Evolutionary conservation across 78 protist genomes (phyloP).

Genomic region (Dictyostelium purpureum): DNA sequence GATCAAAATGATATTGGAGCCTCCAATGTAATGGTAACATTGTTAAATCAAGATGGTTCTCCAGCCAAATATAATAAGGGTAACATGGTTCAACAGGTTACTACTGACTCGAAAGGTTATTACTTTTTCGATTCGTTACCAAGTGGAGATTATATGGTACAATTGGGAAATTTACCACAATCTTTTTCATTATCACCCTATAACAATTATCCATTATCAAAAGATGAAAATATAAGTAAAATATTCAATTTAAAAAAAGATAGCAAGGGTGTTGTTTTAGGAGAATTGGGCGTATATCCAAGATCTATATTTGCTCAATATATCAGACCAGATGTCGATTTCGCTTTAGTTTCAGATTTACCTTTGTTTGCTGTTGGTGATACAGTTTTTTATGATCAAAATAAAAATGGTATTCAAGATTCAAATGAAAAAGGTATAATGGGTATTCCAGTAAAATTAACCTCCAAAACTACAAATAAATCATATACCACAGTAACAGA

Average conservation of each 20-base stretch:
- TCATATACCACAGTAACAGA: not conserved
- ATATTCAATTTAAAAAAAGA: not conserved
- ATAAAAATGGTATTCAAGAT: not conserved
- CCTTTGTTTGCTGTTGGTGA: conserved; percentile 1
- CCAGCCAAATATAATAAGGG: not conserved
- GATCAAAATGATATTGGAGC: conserved; percentile 2
- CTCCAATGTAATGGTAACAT: not conserved
- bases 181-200: not conserved
- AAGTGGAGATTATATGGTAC: not conserved
- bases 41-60: not conserved
- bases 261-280: not conserved
- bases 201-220: not conserved
- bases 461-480: not conserved
- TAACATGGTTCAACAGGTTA: not conserved
- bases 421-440: not conserved
- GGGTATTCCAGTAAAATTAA: not conserved
- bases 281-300: not conserved
- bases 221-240: not conserved
- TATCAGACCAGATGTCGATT: not conserved
- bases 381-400: not conserved
- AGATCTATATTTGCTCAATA: not conserved
- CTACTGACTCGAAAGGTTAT: conserved; percentile 9
- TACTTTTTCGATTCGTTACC: conserved; percentile 31
- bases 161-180: not conserved
- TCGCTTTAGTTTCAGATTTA: not conserved